These are phyloP conservation scores for Pseudozyma flocculosa DNA, from an alignment of 1,284 basidiomycete genomes.

Conservation along the genomic window DNA sequence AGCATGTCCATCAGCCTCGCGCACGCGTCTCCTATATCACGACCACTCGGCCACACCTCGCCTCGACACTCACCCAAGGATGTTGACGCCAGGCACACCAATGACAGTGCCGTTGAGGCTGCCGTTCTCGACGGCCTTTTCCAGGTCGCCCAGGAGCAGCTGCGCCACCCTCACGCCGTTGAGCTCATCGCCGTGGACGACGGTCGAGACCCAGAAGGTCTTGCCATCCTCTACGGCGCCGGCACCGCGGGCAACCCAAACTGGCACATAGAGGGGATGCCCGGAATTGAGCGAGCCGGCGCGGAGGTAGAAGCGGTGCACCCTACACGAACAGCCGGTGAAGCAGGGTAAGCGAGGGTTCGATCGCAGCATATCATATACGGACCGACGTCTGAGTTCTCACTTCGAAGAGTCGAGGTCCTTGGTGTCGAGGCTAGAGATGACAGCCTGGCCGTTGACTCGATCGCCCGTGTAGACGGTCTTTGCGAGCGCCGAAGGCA, in stretches of 20 bases:
- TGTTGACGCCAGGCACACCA: constrained; percentile 1
- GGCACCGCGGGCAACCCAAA: not conserved
- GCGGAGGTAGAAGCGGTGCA: constrained; percentile 1
- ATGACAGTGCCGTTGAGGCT: not conserved
- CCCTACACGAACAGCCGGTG: not conserved
- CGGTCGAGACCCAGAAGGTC: not conserved
- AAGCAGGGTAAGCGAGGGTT: no score
- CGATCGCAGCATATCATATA: no score
- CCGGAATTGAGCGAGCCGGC: constrained; percentile 1
- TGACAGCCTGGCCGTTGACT: not conserved
- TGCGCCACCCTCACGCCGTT: constrained; percentile 1
- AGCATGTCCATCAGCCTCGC: no score
- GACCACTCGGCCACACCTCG: not conserved
- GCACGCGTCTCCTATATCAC: no score
- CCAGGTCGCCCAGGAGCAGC: not conserved
- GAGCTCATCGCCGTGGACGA: not conserved
- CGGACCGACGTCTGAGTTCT: not conserved
- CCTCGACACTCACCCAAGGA: not conserved
- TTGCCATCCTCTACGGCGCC: not conserved
- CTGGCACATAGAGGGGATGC: not conserved
- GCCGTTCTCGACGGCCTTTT: not conserved
- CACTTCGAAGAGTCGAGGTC: not conserved
- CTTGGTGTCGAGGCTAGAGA: not conserved
- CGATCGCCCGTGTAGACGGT: not conserved
- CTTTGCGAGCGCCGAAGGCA: not conserved